Conservation (phyloP, 345 rosid genomes). For the Capsella bursapastoris region DNA sequence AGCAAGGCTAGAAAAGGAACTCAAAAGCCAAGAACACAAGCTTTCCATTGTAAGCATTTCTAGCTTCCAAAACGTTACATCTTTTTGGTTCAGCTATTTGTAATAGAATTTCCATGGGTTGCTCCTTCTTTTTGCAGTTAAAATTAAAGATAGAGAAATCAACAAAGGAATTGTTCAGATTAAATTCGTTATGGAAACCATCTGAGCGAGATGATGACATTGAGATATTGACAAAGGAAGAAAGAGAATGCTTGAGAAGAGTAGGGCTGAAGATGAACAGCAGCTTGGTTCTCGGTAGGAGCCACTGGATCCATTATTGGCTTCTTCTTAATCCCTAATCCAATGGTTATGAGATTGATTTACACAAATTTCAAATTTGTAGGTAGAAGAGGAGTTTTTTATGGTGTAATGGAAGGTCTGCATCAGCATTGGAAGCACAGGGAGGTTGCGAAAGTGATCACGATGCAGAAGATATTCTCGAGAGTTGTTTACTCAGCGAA, state of each 20-base stretch:
- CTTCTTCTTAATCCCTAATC: constrained; percentile 17
- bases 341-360: background rate
- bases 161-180: constrained; percentile 51
- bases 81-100: constrained; percentile 16
- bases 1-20: constrained; percentile 58
- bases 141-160: constrained; percentile 64
- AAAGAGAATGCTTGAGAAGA: constrained; percentile 72
- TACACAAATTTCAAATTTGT: constrained; percentile 24
- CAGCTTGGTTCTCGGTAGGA: constrained; percentile 71
- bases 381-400: constrained; percentile 88
- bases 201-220: constrained; percentile 57
- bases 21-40: constrained; percentile 66
- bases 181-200: constrained; percentile 61
- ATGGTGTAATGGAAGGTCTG: constrained; percentile 84
- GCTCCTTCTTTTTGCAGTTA: constrained; percentile 54
- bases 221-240: constrained; percentile 76
- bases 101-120: constrained; percentile 1
- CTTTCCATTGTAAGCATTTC: constrained; percentile 65
- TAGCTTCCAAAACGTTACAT: constrained; percentile 27
- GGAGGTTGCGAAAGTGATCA: constrained; percentile 79
- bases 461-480: constrained; percentile 66
- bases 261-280: constrained; percentile 73
- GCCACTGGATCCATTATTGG: constrained; percentile 13
- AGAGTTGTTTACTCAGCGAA: constrained; percentile 69
- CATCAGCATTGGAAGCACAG: constrained; percentile 95